Base-by-base conservation (phyloP, 768 basidiomycete genomes). In the Xerocomus brunneocitrinus region DNA sequence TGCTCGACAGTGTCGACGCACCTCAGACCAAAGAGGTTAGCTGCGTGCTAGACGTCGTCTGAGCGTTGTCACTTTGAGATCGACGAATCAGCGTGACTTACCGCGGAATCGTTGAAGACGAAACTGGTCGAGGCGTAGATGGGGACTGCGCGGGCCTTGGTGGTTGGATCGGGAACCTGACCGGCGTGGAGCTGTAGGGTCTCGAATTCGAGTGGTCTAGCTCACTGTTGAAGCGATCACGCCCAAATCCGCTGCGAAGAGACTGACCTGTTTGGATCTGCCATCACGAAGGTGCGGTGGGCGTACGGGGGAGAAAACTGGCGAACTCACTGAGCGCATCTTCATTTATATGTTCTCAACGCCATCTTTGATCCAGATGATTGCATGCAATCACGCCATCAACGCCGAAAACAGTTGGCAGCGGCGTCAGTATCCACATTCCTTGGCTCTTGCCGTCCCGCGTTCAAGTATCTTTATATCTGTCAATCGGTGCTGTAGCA, bases 151-250 rank as follows among this genome's bases (percentile, higher is more conserved):
- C 82, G 76, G 1, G 84, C 80, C 38, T 80, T 80, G 10, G 81
- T 81, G 5, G 79, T 64, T 0, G 78, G 71, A 60, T 82, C 82
- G 2, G 73, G 70, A 4, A 67, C 67, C 50, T 82, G 79, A 2
- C 84, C 85, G 4, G 81, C 84, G 54, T 85, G 84, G 13, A 86
- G 69, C 67, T 85, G 79, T 19, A 83, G 62, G 1, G 83, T 85
- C 59, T 84, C 82, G 57, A 84, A 85, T 56, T 82, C 78, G 30
- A 78, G 77, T 1, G 65, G 64, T 55, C 73, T 70, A 28, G 19
- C 25, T 9, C 28, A 24, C 31, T 22, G 28, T 45, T 45, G 34
- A 8, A 13, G 9, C 3, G 4, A 24, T 12, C 9, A 22, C 27
- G 22, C 3, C 39, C 4, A 8, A 14, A 22, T 1, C 36, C 2